Evolutionary conservation across 257 asterid species (phyloP).

Genomic region (Solanum piurae): DNA sequence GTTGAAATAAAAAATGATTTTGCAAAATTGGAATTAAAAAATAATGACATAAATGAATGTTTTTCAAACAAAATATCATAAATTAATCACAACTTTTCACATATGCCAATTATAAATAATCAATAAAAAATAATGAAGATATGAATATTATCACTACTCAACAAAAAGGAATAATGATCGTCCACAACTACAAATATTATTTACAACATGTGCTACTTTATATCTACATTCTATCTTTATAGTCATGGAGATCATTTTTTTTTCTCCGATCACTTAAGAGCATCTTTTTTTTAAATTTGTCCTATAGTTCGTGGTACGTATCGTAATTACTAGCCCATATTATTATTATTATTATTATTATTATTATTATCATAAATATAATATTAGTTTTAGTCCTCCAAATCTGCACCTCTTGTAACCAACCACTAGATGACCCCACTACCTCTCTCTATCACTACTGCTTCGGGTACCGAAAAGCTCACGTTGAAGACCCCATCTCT

Average conservation of each 20-base stretch:
- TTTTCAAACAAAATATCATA: background rate
- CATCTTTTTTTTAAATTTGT: background rate
- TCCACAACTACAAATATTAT: background rate
- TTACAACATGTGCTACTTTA: background rate
- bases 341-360: background rate
- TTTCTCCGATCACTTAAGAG: background rate
- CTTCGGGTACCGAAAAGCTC: conserved; percentile 51
- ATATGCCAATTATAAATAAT: background rate
- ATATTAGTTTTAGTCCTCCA: background rate
- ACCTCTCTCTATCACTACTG: conserved; percentile 14
- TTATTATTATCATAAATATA: background rate
- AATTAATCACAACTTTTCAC: background rate
- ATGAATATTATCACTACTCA: background rate
- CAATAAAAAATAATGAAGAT: background rate
- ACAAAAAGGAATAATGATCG: background rate
- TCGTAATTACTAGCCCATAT: background rate
- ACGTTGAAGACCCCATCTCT: conserved; percentile 38
- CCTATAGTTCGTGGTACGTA: background rate
- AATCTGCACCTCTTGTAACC: background rate
- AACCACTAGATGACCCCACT: conserved; percentile 1
- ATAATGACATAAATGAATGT: too few relatives aligned
- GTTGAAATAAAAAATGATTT: too few relatives aligned
- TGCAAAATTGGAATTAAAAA: too few relatives aligned
- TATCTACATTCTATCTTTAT: background rate
- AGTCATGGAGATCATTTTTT: background rate